Evolutionary conservation across 257 asterid genomes (phyloP).

Genomic region (Nyctanthes arbortristis): DNA sequence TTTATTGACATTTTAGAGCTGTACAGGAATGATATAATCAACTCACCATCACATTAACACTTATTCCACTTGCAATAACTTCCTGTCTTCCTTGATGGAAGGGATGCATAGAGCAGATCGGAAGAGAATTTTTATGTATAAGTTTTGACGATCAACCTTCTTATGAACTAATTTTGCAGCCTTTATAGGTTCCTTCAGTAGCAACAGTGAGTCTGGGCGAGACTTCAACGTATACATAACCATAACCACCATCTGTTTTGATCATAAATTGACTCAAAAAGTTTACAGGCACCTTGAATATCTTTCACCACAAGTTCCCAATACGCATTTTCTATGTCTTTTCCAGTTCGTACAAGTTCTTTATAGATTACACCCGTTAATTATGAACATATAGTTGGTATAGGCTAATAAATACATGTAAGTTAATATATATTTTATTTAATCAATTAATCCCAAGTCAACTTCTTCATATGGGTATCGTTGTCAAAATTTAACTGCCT

Average conservation of each 20-base stretch:
- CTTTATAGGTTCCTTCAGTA: constrained; percentile 77
- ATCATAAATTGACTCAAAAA: constrained; percentile 85
- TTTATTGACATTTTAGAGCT: constrained; percentile 7
- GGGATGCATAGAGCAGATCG: constrained; percentile 93
- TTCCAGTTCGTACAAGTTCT: constrained; percentile 90
- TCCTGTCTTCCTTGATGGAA: constrained; percentile 98
- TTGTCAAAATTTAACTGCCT: background rate
- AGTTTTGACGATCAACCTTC: constrained; percentile 85
- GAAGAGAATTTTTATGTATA: constrained; percentile 97
- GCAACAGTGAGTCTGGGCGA: constrained; percentile 96
- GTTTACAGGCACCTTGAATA: constrained; percentile 99
- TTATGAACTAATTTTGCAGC: constrained; percentile 96
- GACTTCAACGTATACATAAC: constrained; percentile 98
- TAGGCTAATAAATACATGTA: background rate
- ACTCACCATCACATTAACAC: constrained; percentile 96
- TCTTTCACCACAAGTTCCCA: constrained; percentile 99
- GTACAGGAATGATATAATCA: constrained; percentile 15
- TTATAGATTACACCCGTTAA: constrained; percentile 39
- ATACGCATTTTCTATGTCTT: constrained; percentile 84
- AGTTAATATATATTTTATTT: constrained; percentile 1
- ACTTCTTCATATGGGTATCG: constrained; percentile 8
- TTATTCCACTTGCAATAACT: constrained; percentile 89
- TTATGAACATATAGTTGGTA: constrained; percentile 4
- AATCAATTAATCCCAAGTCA: constrained; percentile 9
- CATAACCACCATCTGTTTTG: constrained; percentile 93